phyloP scores from a whole-genome alignment of 768 basidiomycete species.

The Boletellus ananiceps region DNA sequence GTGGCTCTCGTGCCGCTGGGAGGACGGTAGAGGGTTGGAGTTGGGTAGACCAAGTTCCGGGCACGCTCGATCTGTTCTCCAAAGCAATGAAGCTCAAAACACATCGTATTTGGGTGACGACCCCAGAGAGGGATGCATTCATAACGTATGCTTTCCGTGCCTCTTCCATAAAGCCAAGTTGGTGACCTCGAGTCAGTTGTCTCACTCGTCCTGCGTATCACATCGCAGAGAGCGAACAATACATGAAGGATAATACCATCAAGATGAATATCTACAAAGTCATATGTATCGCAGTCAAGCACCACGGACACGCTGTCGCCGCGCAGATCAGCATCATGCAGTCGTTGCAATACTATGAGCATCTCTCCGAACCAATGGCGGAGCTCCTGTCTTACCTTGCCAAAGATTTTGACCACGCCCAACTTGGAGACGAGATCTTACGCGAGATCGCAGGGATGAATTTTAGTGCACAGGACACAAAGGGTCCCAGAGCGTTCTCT shows the following conservation, averaged over 20 bases:
- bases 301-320: slow-evolving; percentile 77
- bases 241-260: slow-evolving; percentile 78
- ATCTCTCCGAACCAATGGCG: slow-evolving; percentile 91
- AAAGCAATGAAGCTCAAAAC: slow-evolving; percentile 62
- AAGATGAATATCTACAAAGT: slow-evolving; percentile 78
- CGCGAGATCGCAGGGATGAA: slow-evolving; percentile 78
- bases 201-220: slow-evolving; percentile 86
- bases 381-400: slow-evolving; percentile 78
- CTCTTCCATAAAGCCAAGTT: background rate
- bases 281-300: slow-evolving; percentile 88
- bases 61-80: slow-evolving; percentile 62
- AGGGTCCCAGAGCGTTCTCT: slow-evolving; percentile 82
- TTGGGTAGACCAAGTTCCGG: slow-evolving; percentile 76
- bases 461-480: slow-evolving; percentile 79
- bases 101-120: slow-evolving; percentile 89
- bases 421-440: slow-evolving; percentile 87
- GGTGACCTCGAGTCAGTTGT: slow-evolving; percentile 48
- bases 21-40: slow-evolving; percentile 54
- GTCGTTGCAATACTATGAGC: slow-evolving; percentile 89
- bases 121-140: slow-evolving; percentile 80
- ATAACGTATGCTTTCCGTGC: slow-evolving; percentile 45
- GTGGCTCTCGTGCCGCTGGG: slow-evolving; percentile 34
- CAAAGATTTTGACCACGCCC: slow-evolving; percentile 82
- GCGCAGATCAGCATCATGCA: slow-evolving; percentile 92
- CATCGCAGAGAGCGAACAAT: slow-evolving; percentile 78